Evolutionary conservation across 2,329 filamentous ascomycete species (phyloP).

Genomic region (Aureobasidium melanogenum): DNA sequence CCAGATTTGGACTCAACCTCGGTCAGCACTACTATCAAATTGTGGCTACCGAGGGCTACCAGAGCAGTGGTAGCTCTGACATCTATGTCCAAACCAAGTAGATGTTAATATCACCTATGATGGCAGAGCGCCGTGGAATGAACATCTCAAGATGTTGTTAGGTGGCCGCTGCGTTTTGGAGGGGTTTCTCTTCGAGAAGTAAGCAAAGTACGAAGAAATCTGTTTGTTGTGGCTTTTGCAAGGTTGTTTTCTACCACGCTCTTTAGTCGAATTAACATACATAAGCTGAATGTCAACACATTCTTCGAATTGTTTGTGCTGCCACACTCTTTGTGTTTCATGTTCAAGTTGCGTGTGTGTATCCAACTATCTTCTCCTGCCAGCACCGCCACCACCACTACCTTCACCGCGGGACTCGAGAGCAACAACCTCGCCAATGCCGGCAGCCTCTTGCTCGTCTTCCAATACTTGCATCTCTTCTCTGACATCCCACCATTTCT

Average conservation of each 20-base stretch:
- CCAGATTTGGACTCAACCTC: constrained; percentile 37
- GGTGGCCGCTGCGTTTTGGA: background rate
- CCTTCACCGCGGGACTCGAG: constrained; percentile 59
- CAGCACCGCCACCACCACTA: constrained; percentile 16
- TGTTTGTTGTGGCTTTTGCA: background rate
- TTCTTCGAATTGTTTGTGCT: background rate
- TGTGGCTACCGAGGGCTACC: constrained; percentile 37
- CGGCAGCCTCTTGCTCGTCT: constrained; percentile 91
- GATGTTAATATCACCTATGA: too few relatives aligned
- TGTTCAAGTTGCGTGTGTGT: background rate
- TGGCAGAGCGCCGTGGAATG: background rate
- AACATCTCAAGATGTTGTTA: too few relatives aligned
- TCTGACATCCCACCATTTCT: constrained; percentile 97
- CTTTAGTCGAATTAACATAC: background rate
- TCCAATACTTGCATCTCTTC: constrained; percentile 88
- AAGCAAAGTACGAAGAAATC: background rate
- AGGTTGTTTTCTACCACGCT: background rate
- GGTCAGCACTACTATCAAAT: constrained; percentile 47
- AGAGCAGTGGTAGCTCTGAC: constrained; percentile 27
- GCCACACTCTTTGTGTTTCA: background rate
- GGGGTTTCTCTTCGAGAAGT: background rate
- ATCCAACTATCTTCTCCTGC: constrained; percentile 14
- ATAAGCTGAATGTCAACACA: background rate
- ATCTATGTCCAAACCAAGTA: constrained; percentile 16
- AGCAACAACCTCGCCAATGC: constrained; percentile 89